Evolutionary conservation across 768 basidiomycete species (phyloP).

Genomic region (Hortiboletus campestris): DNA sequence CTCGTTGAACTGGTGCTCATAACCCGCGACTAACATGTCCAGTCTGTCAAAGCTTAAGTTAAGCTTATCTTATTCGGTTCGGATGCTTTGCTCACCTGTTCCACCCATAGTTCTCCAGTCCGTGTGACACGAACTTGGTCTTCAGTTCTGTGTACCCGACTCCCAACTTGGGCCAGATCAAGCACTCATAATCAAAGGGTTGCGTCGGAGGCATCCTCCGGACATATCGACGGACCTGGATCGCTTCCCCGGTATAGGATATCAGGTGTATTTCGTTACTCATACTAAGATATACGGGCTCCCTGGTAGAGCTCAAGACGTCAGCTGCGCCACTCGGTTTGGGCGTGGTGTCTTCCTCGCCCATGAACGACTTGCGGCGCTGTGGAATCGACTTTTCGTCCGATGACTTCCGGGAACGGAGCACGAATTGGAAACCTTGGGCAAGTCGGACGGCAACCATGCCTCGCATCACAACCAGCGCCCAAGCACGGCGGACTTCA

Average conservation of each 20-base stretch:
- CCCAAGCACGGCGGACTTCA: slow-evolving; percentile 67
- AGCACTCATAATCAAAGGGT: slow-evolving; percentile 76
- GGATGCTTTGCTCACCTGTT: slow-evolving; percentile 55
- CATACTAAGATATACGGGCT: slow-evolving; percentile 90
- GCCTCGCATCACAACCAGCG: slow-evolving; percentile 80
- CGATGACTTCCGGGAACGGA: slow-evolving; percentile 41
- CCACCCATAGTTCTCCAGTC: slow-evolving; percentile 83
- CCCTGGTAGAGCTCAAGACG: slow-evolving; percentile 54
- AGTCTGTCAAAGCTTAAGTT: slow-evolving; percentile 43
- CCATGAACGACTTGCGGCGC: slow-evolving; percentile 55
- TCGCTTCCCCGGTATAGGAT: slow-evolving; percentile 85
- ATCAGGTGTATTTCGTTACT: slow-evolving; percentile 94
- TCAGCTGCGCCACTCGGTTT: slow-evolving; percentile 66
- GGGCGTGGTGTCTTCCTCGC: slow-evolving; percentile 51
- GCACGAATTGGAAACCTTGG: slow-evolving; percentile 93
- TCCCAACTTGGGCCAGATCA: slow-evolving; percentile 92
- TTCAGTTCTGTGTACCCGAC: slow-evolving; percentile 80
- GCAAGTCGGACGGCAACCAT: slow-evolving; percentile 91
- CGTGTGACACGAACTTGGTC: slow-evolving; percentile 74
- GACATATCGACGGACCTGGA: slow-evolving; percentile 85
- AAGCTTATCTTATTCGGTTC: background rate
- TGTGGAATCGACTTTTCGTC: slow-evolving; percentile 40
- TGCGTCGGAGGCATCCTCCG: slow-evolving; percentile 64
- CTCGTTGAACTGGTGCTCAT: slow-evolving; percentile 77
- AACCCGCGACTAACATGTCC: slow-evolving; percentile 83